A percentile compares a stretch with the other conserved stretches of the same genome.
phyloP scores from a whole-genome alignment of 2,329 filamentous ascomycete genomes.

The Lizonia empirigonia region DNA sequence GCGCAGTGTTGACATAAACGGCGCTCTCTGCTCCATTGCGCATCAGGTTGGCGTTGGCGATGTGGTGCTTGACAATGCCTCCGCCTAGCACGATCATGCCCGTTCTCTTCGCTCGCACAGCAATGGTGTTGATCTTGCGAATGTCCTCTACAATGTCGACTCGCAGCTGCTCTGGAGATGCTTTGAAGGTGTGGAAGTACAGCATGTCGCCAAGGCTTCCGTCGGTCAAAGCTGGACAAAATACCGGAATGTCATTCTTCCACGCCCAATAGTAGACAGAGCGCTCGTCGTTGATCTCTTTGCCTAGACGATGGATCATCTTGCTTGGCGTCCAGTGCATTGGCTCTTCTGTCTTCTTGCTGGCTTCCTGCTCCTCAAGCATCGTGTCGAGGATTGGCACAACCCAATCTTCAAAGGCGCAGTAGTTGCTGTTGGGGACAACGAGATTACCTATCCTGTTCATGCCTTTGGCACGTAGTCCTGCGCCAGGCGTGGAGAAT shows the following conservation, averaged over 20 bases:
- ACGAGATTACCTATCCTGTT: conserved; percentile 96
- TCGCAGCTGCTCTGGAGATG: conserved; percentile 78
- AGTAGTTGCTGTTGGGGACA: conserved; percentile 97
- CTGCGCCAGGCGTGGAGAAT: conserved; percentile 77
- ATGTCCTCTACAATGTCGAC: conserved; percentile 96
- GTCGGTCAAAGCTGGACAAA: conserved; percentile 94
- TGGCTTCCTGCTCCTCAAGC: conserved; percentile 89
- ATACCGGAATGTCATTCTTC: conserved; percentile 95
- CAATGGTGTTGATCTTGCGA: conserved; percentile 87
- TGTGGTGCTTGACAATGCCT: conserved; percentile 97
- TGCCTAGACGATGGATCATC: conserved; percentile 85
- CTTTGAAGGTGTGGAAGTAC: conserved; percentile 96
- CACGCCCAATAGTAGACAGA: conserved; percentile 98
- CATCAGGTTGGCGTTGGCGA: conserved; percentile 97
- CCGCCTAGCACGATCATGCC: conserved; percentile 97
- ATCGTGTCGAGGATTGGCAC: conserved; percentile 93
- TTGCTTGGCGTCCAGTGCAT: conserved; percentile 94
- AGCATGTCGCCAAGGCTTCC: conserved; percentile 97
- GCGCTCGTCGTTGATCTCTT: conserved; percentile 90
- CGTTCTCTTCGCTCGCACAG: conserved; percentile 82
- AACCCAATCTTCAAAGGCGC: conserved; percentile 96
- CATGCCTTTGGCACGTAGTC: conserved; percentile 80
- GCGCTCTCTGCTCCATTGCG: conserved; percentile 95
- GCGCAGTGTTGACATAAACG: conserved; percentile 96
- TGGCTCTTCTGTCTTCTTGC: conserved; percentile 67